phyloP scores from a whole-genome alignment of 129 eudicot species.

The Scalesia atractyloides region DNA sequence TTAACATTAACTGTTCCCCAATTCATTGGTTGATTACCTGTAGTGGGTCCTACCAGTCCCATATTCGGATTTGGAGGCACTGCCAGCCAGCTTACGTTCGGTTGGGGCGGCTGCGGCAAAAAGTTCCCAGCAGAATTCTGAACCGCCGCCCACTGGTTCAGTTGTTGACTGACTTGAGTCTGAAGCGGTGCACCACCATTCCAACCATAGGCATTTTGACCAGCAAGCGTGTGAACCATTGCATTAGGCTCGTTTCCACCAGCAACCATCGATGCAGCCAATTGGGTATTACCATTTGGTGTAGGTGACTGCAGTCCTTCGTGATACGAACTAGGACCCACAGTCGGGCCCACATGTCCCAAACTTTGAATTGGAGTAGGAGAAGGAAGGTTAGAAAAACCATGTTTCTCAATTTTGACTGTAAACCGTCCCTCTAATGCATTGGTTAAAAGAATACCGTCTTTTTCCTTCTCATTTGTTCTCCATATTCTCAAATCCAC shows the following conservation, averaged over 20 bases:
- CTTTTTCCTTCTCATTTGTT: conserved; percentile 53
- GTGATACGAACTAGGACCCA: conserved; percentile 33
- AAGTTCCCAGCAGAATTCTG: conserved; percentile 51
- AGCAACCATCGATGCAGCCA: conserved; percentile 27
- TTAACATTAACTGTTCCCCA: conserved; percentile 49
- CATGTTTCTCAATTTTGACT: conserved; percentile 37
- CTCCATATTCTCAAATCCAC: conserved; percentile 74
- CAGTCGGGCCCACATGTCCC: conserved; percentile 34
- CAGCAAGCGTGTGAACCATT: conserved; percentile 26
- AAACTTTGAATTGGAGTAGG: conserved; percentile 71
- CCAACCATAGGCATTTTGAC: conserved; percentile 47
- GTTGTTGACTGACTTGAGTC: conserved; percentile 18
- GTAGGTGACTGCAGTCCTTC: conserved; percentile 50
- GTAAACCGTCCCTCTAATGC: conserved; percentile 71
- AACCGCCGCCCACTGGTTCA: conserved; percentile 55
- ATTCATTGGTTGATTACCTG: conserved; percentile 43
- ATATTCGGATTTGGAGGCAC: conserved; percentile 47
- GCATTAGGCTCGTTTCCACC: conserved; percentile 35
- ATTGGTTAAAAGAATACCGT: conserved; percentile 61
- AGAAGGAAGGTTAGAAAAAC: conserved; percentile 59
- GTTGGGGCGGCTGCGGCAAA: conserved; percentile 43
- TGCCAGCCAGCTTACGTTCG: conserved; percentile 46
- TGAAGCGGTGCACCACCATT: conserved; percentile 34
- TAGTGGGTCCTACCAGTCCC: conserved; percentile 45
- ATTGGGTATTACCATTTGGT: conserved; percentile 36